Evolutionary conservation across 768 basidiomycete genomes (phyloP), one percentile per base, ranked within the genome.

Genomic region (Exsudoporus frostii): DNA sequence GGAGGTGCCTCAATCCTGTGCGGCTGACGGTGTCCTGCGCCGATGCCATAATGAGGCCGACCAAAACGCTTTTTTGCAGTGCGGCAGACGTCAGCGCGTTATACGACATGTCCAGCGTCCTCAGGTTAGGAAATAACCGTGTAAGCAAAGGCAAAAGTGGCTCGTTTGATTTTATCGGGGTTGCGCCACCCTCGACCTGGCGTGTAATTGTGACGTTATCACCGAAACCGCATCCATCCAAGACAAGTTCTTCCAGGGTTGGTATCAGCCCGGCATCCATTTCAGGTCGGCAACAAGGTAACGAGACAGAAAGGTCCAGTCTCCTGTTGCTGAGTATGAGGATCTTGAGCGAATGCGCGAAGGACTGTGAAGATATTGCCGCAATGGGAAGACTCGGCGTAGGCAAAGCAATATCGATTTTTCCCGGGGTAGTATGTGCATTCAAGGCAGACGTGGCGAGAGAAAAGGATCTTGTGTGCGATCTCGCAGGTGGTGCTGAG

Each of bases 21-120:
- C 80, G 75, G 22, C 66, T 59, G n/a, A 42, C 20, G 13, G 41
- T 52, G 25, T 53, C 54, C 37, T 58, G 56, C 0, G 72, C 63
- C 11, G 76, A 72, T 2, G 78, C 71, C 42, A 90, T 72, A 27
- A 89, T 73, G 9, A 91, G 71, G 11, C 60, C 53, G 1, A 76
- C 70, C 27, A 90, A 67, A 1, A 72, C 73, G 3, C 79, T 79
- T 24, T 74, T 67, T 2, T 75, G 72, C 14, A 90, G 65, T 4
- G 81, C 76, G 0, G 72, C 70, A 50, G 78, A 79, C 1, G 84
- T 84, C 11, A 92, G 68, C 3, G 70, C 59, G 58, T 93, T 93
- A 66, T 86, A 86, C n/a, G 88, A 86, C 53, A 92, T 70, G 54
- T 92, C 84, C 14, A 93, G 77, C 11, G 79, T 83, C 34, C 74